phyloP scores from a whole-genome alignment of 2,329 filamentous ascomycete genomes.

The Diplodia corticola region DNA sequence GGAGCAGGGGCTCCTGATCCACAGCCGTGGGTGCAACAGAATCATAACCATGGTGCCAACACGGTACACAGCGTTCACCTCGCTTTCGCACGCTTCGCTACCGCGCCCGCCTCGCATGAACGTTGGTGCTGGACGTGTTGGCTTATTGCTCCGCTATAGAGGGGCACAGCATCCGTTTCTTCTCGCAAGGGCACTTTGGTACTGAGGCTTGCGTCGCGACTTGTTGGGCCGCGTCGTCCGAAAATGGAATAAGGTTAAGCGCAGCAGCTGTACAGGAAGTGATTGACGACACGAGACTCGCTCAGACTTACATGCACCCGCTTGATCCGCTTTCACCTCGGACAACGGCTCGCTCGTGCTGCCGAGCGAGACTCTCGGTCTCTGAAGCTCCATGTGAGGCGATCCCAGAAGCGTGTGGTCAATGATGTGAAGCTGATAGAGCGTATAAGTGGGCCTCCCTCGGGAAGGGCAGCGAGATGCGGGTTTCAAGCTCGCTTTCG shows the following conservation, averaged over 20 bases:
- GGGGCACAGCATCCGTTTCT: not conserved
- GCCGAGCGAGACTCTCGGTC: not conserved
- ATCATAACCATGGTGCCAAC: not conserved
- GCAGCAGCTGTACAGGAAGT: not conserved
- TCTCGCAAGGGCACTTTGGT: not conserved
- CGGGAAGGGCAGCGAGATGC: slow-evolving; percentile 6
- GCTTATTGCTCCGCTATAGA: not conserved
- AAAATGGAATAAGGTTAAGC: not conserved
- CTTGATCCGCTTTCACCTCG: not conserved
- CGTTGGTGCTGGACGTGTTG: slow-evolving; percentile 1
- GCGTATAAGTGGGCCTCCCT: not conserved
- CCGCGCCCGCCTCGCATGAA: not conserved
- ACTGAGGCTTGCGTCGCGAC: not conserved
- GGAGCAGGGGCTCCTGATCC: not conserved
- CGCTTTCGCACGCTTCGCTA: slow-evolving; percentile 4
- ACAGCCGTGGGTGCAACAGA: not conserved
- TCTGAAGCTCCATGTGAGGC: not conserved
- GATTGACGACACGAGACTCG: not conserved
- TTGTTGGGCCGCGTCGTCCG: not conserved
- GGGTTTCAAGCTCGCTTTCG: not conserved
- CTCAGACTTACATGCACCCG: not conserved
- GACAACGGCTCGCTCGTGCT: not conserved
- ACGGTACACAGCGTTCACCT: not conserved
- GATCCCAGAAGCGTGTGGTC: not conserved
- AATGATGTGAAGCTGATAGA: not conserved